Base-by-base conservation (phyloP, 768 basidiomycete species). In the Hemileccinum rubropunctum region DNA sequence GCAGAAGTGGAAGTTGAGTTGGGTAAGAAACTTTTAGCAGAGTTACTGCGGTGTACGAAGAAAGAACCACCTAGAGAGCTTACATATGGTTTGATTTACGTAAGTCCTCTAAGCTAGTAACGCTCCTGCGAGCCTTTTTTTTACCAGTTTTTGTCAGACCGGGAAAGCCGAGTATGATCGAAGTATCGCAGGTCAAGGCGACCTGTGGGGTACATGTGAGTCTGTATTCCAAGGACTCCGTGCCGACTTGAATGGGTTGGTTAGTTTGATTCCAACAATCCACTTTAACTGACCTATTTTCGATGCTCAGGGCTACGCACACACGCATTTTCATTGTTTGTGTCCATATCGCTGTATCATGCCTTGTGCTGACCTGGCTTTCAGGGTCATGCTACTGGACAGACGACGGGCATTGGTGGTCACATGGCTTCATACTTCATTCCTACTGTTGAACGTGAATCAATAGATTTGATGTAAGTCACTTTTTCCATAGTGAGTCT, bases 401-500 rank as follows among this genome's bases (percentile, higher is more conserved):
- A 57, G 35, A 57, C 55, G 23, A 57, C 55, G 6, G 53, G 55
- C 14, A 47, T 57, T 17, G 54, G 54, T 17, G 55, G 55, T 6
- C 54, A 57, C n/a, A 57, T 57, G 55, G 54, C 55, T 18, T 57
- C 55, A 3, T 34, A 37, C 10, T 57, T 57, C 12, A 57, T 57
- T 9, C 54, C 55, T 2, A 57, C 55, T n/a, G 55, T 57, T 8
- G 55, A 57, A 34, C 55, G 55, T 46, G 55, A 57, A 45, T 51
- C 42, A 12, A 51, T 57, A 23, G 55, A 57, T 47, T 42, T 57
- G 5, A 44, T 39, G 55, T 57, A 47, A 40, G 55, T 12, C 28
- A 30, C 28, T 8, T 8, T 12, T 30, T 8, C 28, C 17, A 11
- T 15, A 4, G 13, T 6, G 11, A 6, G 6, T 33, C 6, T 4